A percentile compares a stretch with the other conserved stretches of the same genome.
Evolutionary conservation across 2,329 filamentous ascomycete species (phyloP).

Genomic region (Domatiomyces globalis): DNA sequence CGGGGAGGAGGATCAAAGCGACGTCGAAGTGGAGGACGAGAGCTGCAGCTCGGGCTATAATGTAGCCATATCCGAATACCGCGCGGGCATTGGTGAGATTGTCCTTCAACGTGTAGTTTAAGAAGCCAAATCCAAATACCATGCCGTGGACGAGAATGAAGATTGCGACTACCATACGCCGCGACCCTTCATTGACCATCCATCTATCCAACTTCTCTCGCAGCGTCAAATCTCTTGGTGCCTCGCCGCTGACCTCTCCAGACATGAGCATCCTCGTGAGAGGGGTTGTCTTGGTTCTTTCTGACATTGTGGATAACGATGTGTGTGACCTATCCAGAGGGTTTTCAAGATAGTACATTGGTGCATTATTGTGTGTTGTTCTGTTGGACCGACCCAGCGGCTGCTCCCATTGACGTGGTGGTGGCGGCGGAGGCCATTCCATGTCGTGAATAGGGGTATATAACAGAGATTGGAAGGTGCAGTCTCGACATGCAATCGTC

Average conservation of each 20-base stretch:
- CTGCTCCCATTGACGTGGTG: constrained; percentile 1
- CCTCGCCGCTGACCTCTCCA: constrained; percentile 65
- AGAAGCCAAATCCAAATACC: constrained; percentile 66
- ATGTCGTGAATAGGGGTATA: neutral
- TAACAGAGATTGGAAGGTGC: neutral
- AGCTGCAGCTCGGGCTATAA: constrained; percentile 61
- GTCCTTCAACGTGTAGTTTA: constrained; percentile 66
- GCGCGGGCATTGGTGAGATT: constrained; percentile 51
- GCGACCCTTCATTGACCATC: constrained; percentile 83
- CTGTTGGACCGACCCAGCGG: constrained; percentile 17
- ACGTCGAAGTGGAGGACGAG: constrained; percentile 70
- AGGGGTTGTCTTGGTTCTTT: constrained; percentile 69
- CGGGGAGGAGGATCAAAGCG: constrained; percentile 54
- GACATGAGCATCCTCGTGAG: constrained; percentile 71
- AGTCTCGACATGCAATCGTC: neutral
- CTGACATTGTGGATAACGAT: constrained; percentile 23
- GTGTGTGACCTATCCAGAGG: constrained; percentile 12
- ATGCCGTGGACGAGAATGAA: constrained; percentile 61
- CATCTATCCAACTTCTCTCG: constrained; percentile 66
- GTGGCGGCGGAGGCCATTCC: neutral
- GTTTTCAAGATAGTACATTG: constrained; percentile 18
- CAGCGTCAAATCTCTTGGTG: constrained; percentile 51
- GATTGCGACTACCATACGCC: constrained; percentile 65
- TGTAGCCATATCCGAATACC: constrained; percentile 61
- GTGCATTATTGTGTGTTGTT: constrained; percentile 15